Conservation (phyloP, 352 stramenopile genomes). For the Phytophthora lateralis region DNA sequence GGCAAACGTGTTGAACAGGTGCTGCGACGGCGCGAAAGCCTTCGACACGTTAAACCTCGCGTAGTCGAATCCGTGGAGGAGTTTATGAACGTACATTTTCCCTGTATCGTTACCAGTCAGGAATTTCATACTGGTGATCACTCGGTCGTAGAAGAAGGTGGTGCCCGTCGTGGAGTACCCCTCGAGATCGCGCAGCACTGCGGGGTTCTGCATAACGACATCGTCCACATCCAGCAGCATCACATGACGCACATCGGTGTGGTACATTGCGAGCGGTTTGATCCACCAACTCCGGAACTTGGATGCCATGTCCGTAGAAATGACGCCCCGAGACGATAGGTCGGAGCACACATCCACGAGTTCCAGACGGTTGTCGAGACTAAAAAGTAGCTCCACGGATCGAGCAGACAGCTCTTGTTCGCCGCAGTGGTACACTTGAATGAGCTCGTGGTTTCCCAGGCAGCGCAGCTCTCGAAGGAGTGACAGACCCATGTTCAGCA, state of each 20-base stretch:
- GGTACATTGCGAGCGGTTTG: conserved; percentile 48
- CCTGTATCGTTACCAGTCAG: conserved; percentile 41
- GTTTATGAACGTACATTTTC: conserved; percentile 42
- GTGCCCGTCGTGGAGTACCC: conserved; percentile 54
- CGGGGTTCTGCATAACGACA: conserved; percentile 51
- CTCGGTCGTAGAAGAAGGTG: conserved; percentile 70
- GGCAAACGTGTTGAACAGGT: conserved; percentile 49
- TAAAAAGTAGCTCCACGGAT: conserved; percentile 30
- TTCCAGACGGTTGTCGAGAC: conserved; percentile 33
- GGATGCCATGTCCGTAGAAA: conserved; percentile 13
- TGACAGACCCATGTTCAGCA: conserved; percentile 47
- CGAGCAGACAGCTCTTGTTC: conserved; percentile 45
- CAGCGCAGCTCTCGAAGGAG: conserved; percentile 37
- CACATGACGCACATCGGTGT: conserved; percentile 42
- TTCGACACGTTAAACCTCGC: conserved; percentile 36
- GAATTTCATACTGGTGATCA: conserved; percentile 44
- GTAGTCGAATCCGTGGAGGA: conserved; percentile 56
- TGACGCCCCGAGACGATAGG: conserved; percentile 19
- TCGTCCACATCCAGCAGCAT: conserved; percentile 60
- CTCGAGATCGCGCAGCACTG: conserved; percentile 35
- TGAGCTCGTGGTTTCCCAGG: conserved; percentile 28
- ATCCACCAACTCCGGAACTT: conserved; percentile 51
- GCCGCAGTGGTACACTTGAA: conserved; percentile 38
- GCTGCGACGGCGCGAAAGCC: conserved; percentile 31
- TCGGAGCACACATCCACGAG: conserved; percentile 49